Percentiles rank a stretch among this genome's conserved stretches.
Evolutionary conservation across 2,329 filamentous ascomycete genomes (phyloP).

Genomic region (Ascochyta viciae-villosae): DNA sequence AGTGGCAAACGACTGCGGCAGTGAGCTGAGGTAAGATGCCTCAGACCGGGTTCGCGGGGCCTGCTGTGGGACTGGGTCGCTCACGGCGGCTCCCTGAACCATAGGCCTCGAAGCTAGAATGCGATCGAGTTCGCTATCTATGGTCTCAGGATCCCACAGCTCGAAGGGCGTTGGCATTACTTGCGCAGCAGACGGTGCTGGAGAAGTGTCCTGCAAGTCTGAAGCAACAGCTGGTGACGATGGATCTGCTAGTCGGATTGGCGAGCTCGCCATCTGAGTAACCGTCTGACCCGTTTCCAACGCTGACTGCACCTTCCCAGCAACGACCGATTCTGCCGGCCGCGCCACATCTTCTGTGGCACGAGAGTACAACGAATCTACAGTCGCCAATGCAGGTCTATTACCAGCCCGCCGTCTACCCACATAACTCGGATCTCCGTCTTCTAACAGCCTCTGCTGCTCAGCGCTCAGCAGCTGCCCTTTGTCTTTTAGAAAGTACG

Average conservation of each 20-base stretch:
- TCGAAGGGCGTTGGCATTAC: background rate
- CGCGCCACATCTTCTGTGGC: background rate
- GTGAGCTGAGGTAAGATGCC: background rate
- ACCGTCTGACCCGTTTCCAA: background rate
- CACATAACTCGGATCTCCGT: background rate
- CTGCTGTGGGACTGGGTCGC: background rate
- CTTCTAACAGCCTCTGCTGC: background rate
- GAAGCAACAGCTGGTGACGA: background rate
- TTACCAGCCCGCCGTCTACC: background rate
- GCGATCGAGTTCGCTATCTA: background rate
- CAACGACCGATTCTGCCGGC: background rate
- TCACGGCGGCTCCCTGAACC: background rate
- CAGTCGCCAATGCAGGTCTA: background rate
- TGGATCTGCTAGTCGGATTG: background rate
- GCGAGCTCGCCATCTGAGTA: background rate
- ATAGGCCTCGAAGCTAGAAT: background rate
- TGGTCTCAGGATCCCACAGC: background rate
- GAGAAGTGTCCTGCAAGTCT: background rate
- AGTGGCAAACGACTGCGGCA: background rate
- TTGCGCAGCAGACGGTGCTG: background rate
- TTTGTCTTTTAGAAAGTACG: background rate
- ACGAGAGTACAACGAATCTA: background rate
- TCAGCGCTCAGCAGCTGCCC: background rate
- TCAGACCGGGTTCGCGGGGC: background rate
- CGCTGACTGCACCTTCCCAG: background rate